Evolutionary conservation across 139 green algal species (phyloP), one percentile per base, ranked within the genome.

Genomic region (Haematococcus lacustris): DNA sequence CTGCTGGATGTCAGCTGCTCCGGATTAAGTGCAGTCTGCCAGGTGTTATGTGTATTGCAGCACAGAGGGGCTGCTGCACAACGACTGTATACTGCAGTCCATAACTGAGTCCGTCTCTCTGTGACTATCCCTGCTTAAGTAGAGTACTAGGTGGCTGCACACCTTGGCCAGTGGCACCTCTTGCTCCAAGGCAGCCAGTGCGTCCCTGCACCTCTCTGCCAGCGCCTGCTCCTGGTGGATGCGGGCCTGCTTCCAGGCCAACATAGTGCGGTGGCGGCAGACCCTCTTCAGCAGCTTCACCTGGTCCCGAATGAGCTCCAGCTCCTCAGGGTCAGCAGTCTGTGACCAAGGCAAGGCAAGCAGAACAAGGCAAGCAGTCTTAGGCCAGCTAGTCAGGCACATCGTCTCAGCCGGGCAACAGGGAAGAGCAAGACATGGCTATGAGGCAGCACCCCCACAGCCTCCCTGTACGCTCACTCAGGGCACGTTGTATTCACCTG

Each of bases 281-380:
- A 87, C 67, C 51, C 78, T 75, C 72, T 92, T 92, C n/a, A 91
- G 79, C 64, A 77, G 59, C 40, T 74, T 83, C 30, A 91, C 81
- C 33, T 80, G 38, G 3, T 73, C 68, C 35, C 80, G 80, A n/a
- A 92, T n/a, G 1, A 35, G 38, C 3, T 89, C 88, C 67, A 91
- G 74, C 47, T 86, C 72, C 26, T 73, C 57, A 0, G 66, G 50
- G 13, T 65, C 47, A 1, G 66, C 71, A 21, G 69, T 25, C 68
- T n/a, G n/a, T n/a, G n/a, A n/a, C n/a, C n/a, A n/a, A n/a, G n/a
- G n/a, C n/a, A n/a, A n/a, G n/a, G n/a, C n/a, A n/a, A n/a, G n/a
- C n/a, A n/a, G n/a, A n/a, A n/a, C n/a, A n/a, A n/a, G n/a, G n/a
- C n/a, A n/a, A n/a, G n/a, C 37, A 66, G 35, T 51, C 9, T 51